These are phyloP conservation scores for Melanogaster broomeanus DNA, from an alignment of 768 basidiomycete species.

Conservation along the genomic window DNA sequence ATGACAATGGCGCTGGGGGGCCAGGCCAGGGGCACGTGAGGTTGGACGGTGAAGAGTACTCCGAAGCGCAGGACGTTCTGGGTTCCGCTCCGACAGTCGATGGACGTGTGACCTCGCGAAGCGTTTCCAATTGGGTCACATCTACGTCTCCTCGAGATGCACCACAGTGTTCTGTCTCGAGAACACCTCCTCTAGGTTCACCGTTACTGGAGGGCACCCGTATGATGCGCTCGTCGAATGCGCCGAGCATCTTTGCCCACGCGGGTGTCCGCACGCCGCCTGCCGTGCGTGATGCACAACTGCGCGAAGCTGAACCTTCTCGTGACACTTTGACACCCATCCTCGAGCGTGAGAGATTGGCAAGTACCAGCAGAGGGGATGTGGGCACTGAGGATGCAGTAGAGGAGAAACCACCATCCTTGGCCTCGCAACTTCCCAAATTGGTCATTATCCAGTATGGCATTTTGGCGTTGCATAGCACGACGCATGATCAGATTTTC, in stretches of 20 bases:
- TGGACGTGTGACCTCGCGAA: slow-evolving; percentile 18
- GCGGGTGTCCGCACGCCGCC: slow-evolving; percentile 79
- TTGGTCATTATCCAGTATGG: slow-evolving; percentile 91
- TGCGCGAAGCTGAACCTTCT: slow-evolving; percentile 43
- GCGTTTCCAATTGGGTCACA: slow-evolving; percentile 17
- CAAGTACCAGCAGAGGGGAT: slow-evolving; percentile 22
- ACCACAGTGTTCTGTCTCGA: slow-evolving; percentile 34
- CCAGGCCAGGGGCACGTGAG: slow-evolving; percentile 24
- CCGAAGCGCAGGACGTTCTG: slow-evolving; percentile 33
- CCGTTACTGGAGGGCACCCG: slow-evolving; percentile 35
- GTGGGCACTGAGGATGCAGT: slow-evolving; percentile 39
- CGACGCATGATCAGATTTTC: slow-evolving; percentile 90
- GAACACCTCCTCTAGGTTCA: slow-evolving; percentile 32
- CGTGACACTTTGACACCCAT: slow-evolving; percentile 53
- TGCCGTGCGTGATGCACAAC: slow-evolving; percentile 73
- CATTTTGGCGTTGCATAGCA: slow-evolving; percentile 83
- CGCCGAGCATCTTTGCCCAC: slow-evolving; percentile 83
- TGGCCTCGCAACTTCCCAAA: slow-evolving; percentile 76
- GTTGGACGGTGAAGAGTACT: slow-evolving; percentile 49
- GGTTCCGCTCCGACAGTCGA: slow-evolving; percentile 11
- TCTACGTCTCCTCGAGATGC: slow-evolving; percentile 29
- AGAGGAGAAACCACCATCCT: slow-evolving; percentile 59
- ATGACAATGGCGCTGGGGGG: slow-evolving; percentile 42
- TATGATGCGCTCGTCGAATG: slow-evolving; percentile 45
- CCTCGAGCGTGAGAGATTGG: slow-evolving; percentile 45